phyloP scores from a whole-genome alignment of 2,329 filamentous ascomycete species.

The Parafenestella ontariensis region DNA sequence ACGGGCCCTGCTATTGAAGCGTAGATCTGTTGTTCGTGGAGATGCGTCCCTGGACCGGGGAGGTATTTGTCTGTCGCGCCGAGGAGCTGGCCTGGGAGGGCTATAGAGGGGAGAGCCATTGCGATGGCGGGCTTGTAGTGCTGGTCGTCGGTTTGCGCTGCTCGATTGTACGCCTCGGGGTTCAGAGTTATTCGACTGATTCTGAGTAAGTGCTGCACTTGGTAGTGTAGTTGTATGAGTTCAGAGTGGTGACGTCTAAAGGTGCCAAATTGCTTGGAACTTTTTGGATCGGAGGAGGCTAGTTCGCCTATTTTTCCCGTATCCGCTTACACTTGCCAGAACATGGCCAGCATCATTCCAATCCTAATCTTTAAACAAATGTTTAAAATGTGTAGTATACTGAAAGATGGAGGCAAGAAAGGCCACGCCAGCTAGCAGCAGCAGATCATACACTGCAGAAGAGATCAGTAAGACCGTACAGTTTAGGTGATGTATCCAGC shows the following conservation, averaged over 20 bases:
- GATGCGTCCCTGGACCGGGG: slow-evolving; percentile 83
- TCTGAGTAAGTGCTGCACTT: not conserved
- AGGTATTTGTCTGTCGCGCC: slow-evolving; percentile 71
- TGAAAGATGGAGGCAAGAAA: no score
- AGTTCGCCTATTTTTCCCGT: slow-evolving; percentile 32
- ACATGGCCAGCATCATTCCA: not conserved
- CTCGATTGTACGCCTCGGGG: not conserved
- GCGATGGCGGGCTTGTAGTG: slow-evolving; percentile 1
- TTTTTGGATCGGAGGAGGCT: slow-evolving; percentile 31
- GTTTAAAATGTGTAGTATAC: not conserved
- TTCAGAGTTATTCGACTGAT: not conserved
- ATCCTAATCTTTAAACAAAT: not conserved
- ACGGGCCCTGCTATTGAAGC: slow-evolving; percentile 83
- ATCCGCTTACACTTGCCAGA: slow-evolving; percentile 26
- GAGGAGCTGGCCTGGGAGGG: slow-evolving; percentile 82
- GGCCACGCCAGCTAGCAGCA: no score
- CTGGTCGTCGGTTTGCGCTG: not conserved
- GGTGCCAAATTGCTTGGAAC: slow-evolving; percentile 9
- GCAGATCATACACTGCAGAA: no score
- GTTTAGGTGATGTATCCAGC: no score
- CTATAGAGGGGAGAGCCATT: slow-evolving; percentile 57
- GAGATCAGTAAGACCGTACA: no score
- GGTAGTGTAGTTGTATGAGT: not conserved
- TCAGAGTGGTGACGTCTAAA: not conserved
- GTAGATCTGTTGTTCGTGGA: slow-evolving; percentile 76